These are phyloP conservation scores for Helicocarpus griseus DNA, from an alignment of 2,329 filamentous ascomycete genomes.

Conservation along the genomic window DNA sequence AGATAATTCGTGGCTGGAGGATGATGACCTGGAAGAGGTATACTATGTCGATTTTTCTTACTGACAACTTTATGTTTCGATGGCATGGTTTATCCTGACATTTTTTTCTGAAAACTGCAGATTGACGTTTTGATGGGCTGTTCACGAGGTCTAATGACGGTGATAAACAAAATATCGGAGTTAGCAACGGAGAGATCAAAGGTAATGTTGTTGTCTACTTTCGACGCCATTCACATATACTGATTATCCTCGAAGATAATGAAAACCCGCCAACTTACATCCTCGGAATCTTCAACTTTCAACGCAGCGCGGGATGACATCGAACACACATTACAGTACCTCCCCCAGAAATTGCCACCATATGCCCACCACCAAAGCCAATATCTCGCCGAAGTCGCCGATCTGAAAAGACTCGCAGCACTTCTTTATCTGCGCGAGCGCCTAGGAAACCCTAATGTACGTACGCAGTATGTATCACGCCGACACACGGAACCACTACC, in stretches of 20 bases:
- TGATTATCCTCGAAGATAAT: slow-evolving; percentile 4
- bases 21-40: slow-evolving; percentile 19
- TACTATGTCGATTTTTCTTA: background rate
- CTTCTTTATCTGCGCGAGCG: slow-evolving; percentile 21
- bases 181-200: slow-evolving; percentile 8
- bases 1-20: slow-evolving; percentile 13
- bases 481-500: background rate
- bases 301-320: slow-evolving; percentile 3
- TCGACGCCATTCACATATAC: background rate
- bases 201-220: background rate
- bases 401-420: slow-evolving; percentile 21
- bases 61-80: background rate
- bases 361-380: slow-evolving; percentile 12
- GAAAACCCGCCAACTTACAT: slow-evolving; percentile 5
- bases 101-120: slow-evolving; percentile 7
- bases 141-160: slow-evolving; percentile 21
- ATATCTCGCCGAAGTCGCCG: slow-evolving; percentile 18
- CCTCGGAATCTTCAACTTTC: slow-evolving; percentile 5
- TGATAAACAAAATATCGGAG: slow-evolving; percentile 17
- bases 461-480: background rate
- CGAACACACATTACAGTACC: slow-evolving; percentile 4
- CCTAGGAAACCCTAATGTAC: slow-evolving; percentile 11
- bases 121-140: slow-evolving; percentile 25
- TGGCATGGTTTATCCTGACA: background rate
- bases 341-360: slow-evolving; percentile 13